Evolutionary conservation across 2,329 filamentous ascomycete species (phyloP).

Genomic region (Myotisia sp.): DNA sequence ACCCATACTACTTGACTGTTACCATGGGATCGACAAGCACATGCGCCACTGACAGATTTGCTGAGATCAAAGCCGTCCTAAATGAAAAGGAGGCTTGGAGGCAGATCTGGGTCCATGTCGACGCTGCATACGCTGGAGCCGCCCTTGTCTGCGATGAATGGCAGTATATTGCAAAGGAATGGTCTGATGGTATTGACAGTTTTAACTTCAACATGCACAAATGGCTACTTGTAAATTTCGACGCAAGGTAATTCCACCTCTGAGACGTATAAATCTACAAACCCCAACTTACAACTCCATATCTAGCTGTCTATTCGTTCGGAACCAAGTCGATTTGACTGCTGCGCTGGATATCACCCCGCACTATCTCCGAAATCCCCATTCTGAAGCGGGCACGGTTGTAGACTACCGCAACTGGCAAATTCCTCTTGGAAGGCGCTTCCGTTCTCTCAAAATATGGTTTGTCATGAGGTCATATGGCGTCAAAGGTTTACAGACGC

Average conservation of each 20-base stretch:
- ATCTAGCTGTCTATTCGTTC: slow-evolving; percentile 62
- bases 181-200: slow-evolving; percentile 56
- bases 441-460: slow-evolving; percentile 86
- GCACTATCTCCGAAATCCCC: slow-evolving; percentile 67
- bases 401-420: slow-evolving; percentile 97
- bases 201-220: slow-evolving; percentile 98
- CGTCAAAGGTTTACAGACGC: slow-evolving; percentile 55
- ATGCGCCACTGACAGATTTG: slow-evolving; percentile 74
- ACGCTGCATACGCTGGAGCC: slow-evolving; percentile 82
- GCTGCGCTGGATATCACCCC: slow-evolving; percentile 65
- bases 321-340: slow-evolving; percentile 60
- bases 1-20: slow-evolving; percentile 75
- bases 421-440: slow-evolving; percentile 78
- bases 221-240: slow-evolving; percentile 90
- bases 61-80: slow-evolving; percentile 47
- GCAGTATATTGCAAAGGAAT: slow-evolving; percentile 49
- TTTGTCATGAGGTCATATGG: slow-evolving; percentile 81
- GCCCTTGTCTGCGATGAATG: slow-evolving; percentile 72
- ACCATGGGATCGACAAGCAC: slow-evolving; percentile 79
- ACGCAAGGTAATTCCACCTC: slow-evolving; percentile 38
- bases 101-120: slow-evolving; percentile 77
- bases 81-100: slow-evolving; percentile 34
- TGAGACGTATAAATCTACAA: not conserved
- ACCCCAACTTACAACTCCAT: slow-evolving; percentile 16
- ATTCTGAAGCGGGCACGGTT: slow-evolving; percentile 67